Base-by-base conservation (phyloP, 2,329 filamentous ascomycete species). In the Penicillium crustosum region DNA sequence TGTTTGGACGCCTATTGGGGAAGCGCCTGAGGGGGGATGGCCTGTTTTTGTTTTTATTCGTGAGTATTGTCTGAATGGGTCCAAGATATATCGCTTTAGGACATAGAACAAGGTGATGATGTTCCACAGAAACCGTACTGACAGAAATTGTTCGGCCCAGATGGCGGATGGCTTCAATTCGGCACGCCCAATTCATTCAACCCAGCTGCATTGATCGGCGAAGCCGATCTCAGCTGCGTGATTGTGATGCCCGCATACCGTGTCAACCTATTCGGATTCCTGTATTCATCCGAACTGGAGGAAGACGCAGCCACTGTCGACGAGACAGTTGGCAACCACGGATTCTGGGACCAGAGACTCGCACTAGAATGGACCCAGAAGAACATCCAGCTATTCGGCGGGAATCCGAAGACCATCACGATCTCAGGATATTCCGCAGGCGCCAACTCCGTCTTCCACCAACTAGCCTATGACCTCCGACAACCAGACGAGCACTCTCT, bases 21-120 rank as follows among this genome's bases (percentile, higher is more conserved):
- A 75, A n/a, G 61, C 72, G 19, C 80, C 79, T 6, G 66, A 69
- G 35, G 72, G 55, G 19, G 73, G 83, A 17, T 86, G 83, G 82
- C 83, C 83, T 5, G 82, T 86, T 0, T 75, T 83, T 50, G 80
- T 86, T 63, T 85, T 79, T 68, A 82, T 85, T 47, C 83, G 82
- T 79, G 76, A 60, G 77, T 73, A 10, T 36, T 5, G 3, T 12
- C 23, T 1, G 21, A 12, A 4, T 12, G 1, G 21, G 10, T 9
- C 2, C 21, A 6, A n/a, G n/a, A 21, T 21, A 33, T 21, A 21
- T 21, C 6, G 13, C 5, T 6, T 33, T 6, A 6, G 4, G 27
- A 21, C n/a, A 1, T 33, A 12, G 44, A 15, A 33, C 10, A 7
- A 2, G 7, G 27, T 13, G 13, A 31, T 2, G 10, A 5, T 2